Percentiles rank a stretch among this genome's conserved stretches.
phyloP scores from a whole-genome alignment of 108 stramenopile genomes.

The Cyclotella atomus region DNA sequence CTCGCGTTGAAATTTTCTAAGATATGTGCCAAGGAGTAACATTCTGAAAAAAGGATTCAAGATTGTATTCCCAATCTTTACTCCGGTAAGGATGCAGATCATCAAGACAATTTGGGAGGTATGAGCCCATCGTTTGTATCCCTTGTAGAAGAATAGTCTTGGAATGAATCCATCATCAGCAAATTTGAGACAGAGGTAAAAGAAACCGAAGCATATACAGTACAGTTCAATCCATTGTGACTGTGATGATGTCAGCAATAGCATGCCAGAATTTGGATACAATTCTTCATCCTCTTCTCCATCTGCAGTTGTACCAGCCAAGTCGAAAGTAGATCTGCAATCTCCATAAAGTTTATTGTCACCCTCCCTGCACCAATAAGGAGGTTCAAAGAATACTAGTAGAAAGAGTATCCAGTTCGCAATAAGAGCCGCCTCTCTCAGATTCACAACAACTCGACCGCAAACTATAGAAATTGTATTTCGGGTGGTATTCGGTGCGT shows the following conservation, averaged over 20 bases:
- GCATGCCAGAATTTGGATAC: slow-evolving; percentile 65
- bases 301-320: slow-evolving; percentile 43
- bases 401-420: slow-evolving; percentile 56
- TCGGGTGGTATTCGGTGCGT: slow-evolving; percentile 24
- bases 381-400: slow-evolving; percentile 75
- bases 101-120: slow-evolving; percentile 25
- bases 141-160: slow-evolving; percentile 49
- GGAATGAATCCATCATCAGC: slow-evolving; percentile 63
- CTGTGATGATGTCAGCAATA: slow-evolving; percentile 55
- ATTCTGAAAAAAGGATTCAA: slow-evolving; percentile 61
- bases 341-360: slow-evolving; percentile 18
- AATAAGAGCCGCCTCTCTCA: slow-evolving; percentile 25
- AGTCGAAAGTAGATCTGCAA: slow-evolving; percentile 42
- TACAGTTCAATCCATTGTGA: slow-evolving; percentile 45
- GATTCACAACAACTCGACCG: slow-evolving; percentile 34
- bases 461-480: slow-evolving; percentile 49
- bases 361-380: slow-evolving; percentile 70
- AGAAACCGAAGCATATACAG: slow-evolving; percentile 45
- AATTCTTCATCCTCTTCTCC: slow-evolving; percentile 30
- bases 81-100: slow-evolving; percentile 13
- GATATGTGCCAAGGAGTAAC: slow-evolving; percentile 48
- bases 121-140: slow-evolving; percentile 16
- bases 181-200: slow-evolving; percentile 47
- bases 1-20: slow-evolving; percentile 55
- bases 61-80: slow-evolving; percentile 18